Conservation (phyloP, 768 basidiomycete genomes). For the Sistotremastrum suecicum region DNA sequence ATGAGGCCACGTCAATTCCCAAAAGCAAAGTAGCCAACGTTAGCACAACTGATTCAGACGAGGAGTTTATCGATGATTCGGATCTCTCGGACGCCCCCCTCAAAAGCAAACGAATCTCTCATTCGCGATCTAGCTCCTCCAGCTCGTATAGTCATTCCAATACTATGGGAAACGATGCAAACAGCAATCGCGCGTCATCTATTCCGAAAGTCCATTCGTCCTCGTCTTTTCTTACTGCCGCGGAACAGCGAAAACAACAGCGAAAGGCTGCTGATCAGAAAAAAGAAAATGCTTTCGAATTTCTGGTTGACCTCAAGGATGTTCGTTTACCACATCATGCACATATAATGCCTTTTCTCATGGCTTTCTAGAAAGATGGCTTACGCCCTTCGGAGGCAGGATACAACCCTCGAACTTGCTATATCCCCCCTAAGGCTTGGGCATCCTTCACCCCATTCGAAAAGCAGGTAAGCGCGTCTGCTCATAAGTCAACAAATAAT, state of each 20-base stretch:
- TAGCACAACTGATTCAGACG: too few species aligned
- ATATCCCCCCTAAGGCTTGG: constrained; percentile 69
- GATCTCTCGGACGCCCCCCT: too few species aligned
- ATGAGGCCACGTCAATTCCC: too few species aligned
- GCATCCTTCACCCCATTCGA: constrained; percentile 86
- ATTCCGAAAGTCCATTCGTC: neutral
- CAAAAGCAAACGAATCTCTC: too few species aligned
- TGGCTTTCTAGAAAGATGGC: constrained; percentile 54
- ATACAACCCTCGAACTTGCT: constrained; percentile 84
- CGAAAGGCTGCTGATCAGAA: constrained; percentile 77
- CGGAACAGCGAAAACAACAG: constrained; percentile 59
- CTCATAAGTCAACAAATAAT: neutral
- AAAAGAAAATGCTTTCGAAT: constrained; percentile 61
- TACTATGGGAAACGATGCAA: neutral
- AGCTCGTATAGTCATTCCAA: too few species aligned
- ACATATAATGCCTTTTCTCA: constrained; percentile 2
- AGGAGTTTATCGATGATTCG: too few species aligned
- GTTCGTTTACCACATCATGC: constrained; percentile 22
- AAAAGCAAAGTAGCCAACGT: too few species aligned
- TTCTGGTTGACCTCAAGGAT: constrained; percentile 60
- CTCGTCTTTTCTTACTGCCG: constrained; percentile 60
- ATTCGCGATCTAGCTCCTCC: too few species aligned
- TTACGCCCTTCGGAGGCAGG: constrained; percentile 63
- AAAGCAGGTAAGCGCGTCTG: constrained; percentile 43
- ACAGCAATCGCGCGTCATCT: neutral